Conservation (phyloP, 495 filamentous ascomycete genomes). For the Lentithecium fluviatile region DNA sequence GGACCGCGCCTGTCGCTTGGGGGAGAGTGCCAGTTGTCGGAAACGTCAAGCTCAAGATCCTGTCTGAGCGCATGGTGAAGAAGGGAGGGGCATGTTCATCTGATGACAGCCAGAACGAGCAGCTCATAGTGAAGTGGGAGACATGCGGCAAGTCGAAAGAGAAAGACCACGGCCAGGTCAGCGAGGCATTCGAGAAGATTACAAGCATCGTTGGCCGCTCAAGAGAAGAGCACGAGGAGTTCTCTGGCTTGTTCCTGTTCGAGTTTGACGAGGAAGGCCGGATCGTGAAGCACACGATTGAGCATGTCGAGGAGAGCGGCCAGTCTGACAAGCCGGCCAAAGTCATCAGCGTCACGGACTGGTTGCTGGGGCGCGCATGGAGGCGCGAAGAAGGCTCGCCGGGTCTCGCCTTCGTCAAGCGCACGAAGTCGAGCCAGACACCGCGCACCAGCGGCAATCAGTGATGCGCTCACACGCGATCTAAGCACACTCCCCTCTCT, state of each 20-base stretch:
- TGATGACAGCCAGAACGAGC: slow-evolving; percentile 59
- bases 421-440: background rate
- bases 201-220: slow-evolving; percentile 49
- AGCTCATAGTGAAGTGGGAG: slow-evolving; percentile 84
- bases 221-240: slow-evolving; percentile 54
- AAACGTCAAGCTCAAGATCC: slow-evolving; percentile 80
- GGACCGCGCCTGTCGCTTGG: slow-evolving; percentile 95
- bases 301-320: slow-evolving; percentile 79
- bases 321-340: slow-evolving; percentile 68
- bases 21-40: slow-evolving; percentile 85
- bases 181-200: slow-evolving; percentile 53
- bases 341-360: slow-evolving; percentile 84
- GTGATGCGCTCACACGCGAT: background rate
- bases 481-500: too few species aligned
- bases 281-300: slow-evolving; percentile 83
- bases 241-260: slow-evolving; percentile 87
- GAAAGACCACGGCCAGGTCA: slow-evolving; percentile 43
- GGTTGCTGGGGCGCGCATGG: slow-evolving; percentile 69
- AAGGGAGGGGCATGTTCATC: slow-evolving; percentile 46
- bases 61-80: slow-evolving; percentile 80
- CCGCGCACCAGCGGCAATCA: background rate
- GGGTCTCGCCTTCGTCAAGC: slow-evolving; percentile 41
- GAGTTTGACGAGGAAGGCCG: slow-evolving; percentile 90
- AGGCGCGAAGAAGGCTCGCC: slow-evolving; percentile 43
- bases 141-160: slow-evolving; percentile 52